phyloP scores from a whole-genome alignment of 257 asterid species.

The Solanum bulbocastanum region DNA sequence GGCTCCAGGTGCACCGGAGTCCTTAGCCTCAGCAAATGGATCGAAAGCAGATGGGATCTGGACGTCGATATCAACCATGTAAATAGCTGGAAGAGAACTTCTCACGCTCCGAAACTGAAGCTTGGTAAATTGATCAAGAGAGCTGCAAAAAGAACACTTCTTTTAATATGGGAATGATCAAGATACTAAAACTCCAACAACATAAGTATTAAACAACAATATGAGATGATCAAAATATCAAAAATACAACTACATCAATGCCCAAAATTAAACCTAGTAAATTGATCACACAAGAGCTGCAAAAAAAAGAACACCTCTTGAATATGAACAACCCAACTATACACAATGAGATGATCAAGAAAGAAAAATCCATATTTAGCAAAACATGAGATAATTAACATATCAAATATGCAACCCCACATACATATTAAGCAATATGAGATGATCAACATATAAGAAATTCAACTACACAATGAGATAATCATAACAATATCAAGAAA shows the following conservation, averaged over 20 bases:
- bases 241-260: background rate
- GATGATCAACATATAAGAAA: background rate
- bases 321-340: background rate
- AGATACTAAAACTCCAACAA: background rate
- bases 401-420: background rate
- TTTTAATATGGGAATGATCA: background rate
- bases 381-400: background rate
- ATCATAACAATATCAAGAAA: background rate
- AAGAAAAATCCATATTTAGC: background rate
- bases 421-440: background rate
- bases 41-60: constrained; percentile 59
- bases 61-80: constrained; percentile 64
- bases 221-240: background rate
- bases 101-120: background rate
- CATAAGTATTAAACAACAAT: background rate
- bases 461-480: background rate
- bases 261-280: background rate
- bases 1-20: constrained; percentile 45
- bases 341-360: background rate
- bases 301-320: background rate
- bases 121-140: background rate
- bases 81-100: constrained; percentile 14
- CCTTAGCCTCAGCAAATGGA: constrained; percentile 75
- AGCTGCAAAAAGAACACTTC: background rate
- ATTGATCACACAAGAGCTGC: background rate